Evolutionary conservation across 2,329 filamentous ascomycete species (phyloP).

Genomic region (Chaetomium olivaceum): DNA sequence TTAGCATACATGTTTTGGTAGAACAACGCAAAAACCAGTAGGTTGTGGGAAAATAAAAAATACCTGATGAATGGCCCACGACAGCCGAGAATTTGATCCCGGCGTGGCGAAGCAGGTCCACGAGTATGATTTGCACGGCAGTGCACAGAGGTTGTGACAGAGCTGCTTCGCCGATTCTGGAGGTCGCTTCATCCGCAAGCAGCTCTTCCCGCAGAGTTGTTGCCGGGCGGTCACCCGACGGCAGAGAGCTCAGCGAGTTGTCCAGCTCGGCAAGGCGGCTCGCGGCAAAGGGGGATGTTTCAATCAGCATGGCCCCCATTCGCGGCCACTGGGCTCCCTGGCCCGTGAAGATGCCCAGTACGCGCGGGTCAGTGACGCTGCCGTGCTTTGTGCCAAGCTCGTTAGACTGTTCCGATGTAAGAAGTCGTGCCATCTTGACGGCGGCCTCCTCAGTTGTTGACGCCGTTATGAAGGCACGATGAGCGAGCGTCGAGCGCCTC

Average conservation of each 20-base stretch:
- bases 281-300: slow-evolving; percentile 6
- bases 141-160: slow-evolving; percentile 41
- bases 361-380: neutral
- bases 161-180: slow-evolving; percentile 20
- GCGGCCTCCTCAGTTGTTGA: too few relatives aligned
- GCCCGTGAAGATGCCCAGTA: slow-evolving; percentile 35
- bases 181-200: neutral
- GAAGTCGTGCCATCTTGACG: too few relatives aligned
- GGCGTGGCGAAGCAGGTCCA: slow-evolving; percentile 40
- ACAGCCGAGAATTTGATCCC: slow-evolving; percentile 40
- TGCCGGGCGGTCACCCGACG: neutral
- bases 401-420: neutral
- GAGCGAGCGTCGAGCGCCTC: too few relatives aligned
- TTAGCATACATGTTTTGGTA: too few relatives aligned
- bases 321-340: slow-evolving; percentile 37
- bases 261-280: neutral
- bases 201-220: slow-evolving; percentile 17
- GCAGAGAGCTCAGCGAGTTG: neutral
- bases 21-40: too few relatives aligned
- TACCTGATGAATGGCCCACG: slow-evolving; percentile 49
- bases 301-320: slow-evolving; percentile 35
- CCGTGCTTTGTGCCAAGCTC: neutral
- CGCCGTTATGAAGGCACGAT: too few relatives aligned
- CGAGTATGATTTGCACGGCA: slow-evolving; percentile 43
- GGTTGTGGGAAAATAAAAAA: too few relatives aligned